Evolutionary conservation across 192 early-diverging fungal genomes (phyloP), one percentile per base, ranked within the genome.

Genomic region (Spinellus fusiger): DNA sequence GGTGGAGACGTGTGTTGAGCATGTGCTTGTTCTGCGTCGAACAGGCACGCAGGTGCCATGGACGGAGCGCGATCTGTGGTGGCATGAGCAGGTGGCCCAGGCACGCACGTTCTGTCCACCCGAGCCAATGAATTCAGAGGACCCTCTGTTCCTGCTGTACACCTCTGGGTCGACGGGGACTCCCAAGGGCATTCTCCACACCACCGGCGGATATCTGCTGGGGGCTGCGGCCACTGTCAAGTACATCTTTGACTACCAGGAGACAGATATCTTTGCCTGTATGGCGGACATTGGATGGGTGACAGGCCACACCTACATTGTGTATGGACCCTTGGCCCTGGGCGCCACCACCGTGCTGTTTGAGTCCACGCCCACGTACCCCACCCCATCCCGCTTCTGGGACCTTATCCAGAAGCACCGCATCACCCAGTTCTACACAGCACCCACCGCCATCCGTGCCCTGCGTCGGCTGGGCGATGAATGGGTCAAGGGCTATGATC

Each of bases 401-500:
- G 74, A 87, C 69, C 76, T 89, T 27, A 84, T 95, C 31, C 86
- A 90, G 65, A 87, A 91, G 57, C 90, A 93, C 85, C 89, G 89
- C 75, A 77, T 98, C 65, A 96, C 93, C 28, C 93, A 94, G 72
- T 94, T 98, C 73, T 98, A 98, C 83, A 98, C 95, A 26, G 95
- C 95, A 2, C 95, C 95, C 33, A 98, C 95, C 18, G 95, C 95
- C 54, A 96, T 98, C 64, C 88, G 95, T 54, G 91, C 94, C 16
- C 82, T 98, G 57, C 87, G 91, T 35, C 84, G 93, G 40, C 73
- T 91, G 28, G 93, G 93, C 66, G 86, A 93, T 58, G 71, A 85
- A 12, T 80, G 77, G 74, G 84, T 98, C 34, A 79, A 84, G 50
- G 78, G 80, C 31, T 85, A 88, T 80, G 86, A 91, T 53, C 79